Conservation (phyloP, 352 stramenopile genomes). For the Globisporangium viniferum region DNA sequence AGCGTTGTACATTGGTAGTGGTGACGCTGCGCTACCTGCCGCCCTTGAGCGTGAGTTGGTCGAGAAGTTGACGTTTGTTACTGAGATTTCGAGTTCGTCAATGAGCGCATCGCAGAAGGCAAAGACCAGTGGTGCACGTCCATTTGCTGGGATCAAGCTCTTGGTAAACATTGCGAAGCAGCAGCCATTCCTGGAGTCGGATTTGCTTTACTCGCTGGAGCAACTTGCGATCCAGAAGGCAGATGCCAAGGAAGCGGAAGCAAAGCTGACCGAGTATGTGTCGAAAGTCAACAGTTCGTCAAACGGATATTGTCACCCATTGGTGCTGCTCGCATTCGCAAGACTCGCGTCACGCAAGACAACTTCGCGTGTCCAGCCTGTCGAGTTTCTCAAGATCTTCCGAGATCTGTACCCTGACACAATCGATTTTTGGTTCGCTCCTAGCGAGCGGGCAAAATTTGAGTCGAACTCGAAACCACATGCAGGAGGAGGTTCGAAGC, state of each 20-base stretch:
- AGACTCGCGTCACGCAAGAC: conserved; percentile 26
- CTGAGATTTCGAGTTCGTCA: not conserved
- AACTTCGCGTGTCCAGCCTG: conserved; percentile 15
- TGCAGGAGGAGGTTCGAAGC: not conserved
- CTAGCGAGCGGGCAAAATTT: conserved; percentile 24
- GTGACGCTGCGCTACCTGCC: conserved; percentile 24
- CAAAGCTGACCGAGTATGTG: conserved; percentile 42
- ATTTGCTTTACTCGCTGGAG: conserved; percentile 61
- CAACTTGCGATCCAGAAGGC: conserved; percentile 45
- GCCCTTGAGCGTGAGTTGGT: conserved; percentile 38
- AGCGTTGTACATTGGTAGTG: conserved; percentile 28
- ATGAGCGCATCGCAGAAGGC: not conserved
- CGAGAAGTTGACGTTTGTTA: conserved; percentile 39
- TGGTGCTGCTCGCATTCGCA: conserved; percentile 53
- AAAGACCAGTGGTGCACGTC: conserved; percentile 16
- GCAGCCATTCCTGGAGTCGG: conserved; percentile 32
- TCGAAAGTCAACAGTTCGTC: conserved; percentile 11
- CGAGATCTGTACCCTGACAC: conserved; percentile 49
- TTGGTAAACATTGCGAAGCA: conserved; percentile 31
- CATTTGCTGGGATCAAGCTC: conserved; percentile 56
- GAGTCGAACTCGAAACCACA: not conserved
- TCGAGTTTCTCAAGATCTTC: conserved; percentile 49
- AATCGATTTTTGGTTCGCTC: conserved; percentile 36
- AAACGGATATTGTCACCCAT: conserved; percentile 33
- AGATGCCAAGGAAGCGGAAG: conserved; percentile 22